phyloP scores from a whole-genome alignment of 768 basidiomycete species.

The Sutorius australiensis region DNA sequence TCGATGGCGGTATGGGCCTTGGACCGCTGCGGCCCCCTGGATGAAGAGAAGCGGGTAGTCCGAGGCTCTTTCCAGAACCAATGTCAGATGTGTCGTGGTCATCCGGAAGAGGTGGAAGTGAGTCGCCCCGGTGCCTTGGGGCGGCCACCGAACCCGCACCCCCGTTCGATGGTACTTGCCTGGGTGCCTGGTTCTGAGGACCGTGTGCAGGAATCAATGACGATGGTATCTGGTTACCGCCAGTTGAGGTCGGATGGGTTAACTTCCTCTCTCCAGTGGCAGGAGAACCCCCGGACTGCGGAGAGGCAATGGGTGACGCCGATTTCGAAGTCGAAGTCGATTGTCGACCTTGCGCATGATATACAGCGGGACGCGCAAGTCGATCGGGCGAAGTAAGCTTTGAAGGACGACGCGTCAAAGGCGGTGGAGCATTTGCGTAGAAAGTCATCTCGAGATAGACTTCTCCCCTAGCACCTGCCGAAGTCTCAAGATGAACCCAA shows the following conservation, averaged over 20 bases:
- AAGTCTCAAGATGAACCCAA: constrained; percentile 60
- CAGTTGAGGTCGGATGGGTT: not conserved
- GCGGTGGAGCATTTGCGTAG: constrained; percentile 67
- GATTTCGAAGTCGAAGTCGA: constrained; percentile 11
- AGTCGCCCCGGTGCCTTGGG: constrained; percentile 24
- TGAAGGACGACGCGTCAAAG: constrained; percentile 49
- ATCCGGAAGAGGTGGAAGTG: constrained; percentile 42
- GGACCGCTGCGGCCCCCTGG: constrained; percentile 31
- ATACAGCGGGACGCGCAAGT: constrained; percentile 40
- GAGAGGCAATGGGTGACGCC: constrained; percentile 11
- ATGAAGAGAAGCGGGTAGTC: constrained; percentile 42
- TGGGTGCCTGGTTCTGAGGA: constrained; percentile 7
- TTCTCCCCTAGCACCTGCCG: constrained; percentile 72
- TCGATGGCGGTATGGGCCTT: constrained; percentile 18
- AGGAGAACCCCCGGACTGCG: constrained; percentile 11
- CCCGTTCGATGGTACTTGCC: constrained; percentile 1
- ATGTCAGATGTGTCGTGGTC: constrained; percentile 21
- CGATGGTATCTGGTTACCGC: constrained; percentile 14
- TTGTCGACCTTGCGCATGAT: constrained; percentile 21
- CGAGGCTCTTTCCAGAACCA: constrained; percentile 16
- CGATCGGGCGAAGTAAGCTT: constrained; percentile 52
- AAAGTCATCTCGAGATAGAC: constrained; percentile 93
- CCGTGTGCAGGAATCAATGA: constrained; percentile 24
- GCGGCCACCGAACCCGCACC: constrained; percentile 2
- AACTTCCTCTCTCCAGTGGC: constrained; percentile 8